phyloP scores from a whole-genome alignment of 805 yeast genomes.

The Teunomyces aglyptinius region DNA sequence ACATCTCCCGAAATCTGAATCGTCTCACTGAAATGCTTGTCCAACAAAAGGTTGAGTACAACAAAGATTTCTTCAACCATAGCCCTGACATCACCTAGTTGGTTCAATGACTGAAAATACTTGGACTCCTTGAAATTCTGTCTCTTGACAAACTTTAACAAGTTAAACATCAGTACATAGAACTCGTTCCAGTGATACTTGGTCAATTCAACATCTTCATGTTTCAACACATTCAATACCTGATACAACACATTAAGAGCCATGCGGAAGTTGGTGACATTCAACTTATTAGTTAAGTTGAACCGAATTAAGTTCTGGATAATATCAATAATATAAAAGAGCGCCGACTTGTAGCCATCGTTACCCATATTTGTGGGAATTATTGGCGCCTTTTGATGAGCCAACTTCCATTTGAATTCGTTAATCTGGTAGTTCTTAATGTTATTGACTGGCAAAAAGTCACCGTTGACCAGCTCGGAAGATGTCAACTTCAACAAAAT shows the following conservation, averaged over 20 bases:
- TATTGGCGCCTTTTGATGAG: constrained; percentile 38
- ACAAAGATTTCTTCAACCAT: constrained; percentile 25
- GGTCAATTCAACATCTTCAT: constrained; percentile 16
- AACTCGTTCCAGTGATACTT: constrained; percentile 38
- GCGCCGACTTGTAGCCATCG: constrained; percentile 25
- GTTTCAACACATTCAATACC: constrained; percentile 16
- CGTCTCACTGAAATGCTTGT: constrained; percentile 15
- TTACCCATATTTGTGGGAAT: constrained; percentile 25
- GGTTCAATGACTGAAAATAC: constrained; percentile 12
- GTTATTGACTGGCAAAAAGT: constrained; percentile 7
- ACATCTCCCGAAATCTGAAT: constrained; percentile 14
- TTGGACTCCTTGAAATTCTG: constrained; percentile 17
- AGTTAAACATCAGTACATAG: constrained; percentile 24
- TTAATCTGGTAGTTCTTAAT: constrained; percentile 21
- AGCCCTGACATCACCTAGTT: constrained; percentile 12
- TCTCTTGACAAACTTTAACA: constrained; percentile 29
- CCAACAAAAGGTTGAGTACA: constrained; percentile 18
- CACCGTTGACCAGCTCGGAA: neutral
- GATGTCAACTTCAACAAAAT: constrained; percentile 26
- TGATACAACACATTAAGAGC: constrained; percentile 26
- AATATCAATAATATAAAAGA: constrained; percentile 33
- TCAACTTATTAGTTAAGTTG: constrained; percentile 37
- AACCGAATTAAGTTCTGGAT: constrained; percentile 31
- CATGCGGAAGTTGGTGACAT: constrained; percentile 29
- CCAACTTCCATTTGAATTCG: constrained; percentile 42